Base-by-base conservation (phyloP, 2,329 filamentous ascomycete genomes). In the Colletotrichum sp. region DNA sequence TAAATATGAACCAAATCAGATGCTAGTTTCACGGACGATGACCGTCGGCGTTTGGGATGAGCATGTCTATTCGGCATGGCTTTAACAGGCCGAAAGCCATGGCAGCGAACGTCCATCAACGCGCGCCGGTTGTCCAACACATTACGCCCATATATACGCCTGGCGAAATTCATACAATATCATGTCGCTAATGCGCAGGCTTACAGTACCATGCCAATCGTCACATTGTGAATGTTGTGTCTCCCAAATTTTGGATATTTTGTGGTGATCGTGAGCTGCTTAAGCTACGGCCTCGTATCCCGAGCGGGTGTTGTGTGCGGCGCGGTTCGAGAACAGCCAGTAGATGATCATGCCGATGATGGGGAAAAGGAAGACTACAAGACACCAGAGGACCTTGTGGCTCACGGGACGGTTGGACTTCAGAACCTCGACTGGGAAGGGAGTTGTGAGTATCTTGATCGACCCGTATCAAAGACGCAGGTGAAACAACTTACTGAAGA, bases 351-450 rank as follows among this genome's bases (percentile, higher is more conserved):
- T 86, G 75, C 92, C 92, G 78, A 90, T 81, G 65, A 93, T 85
- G 6, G 92, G 92, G 85, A 93, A 93, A 77, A 93, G 83, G 86
- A 93, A 93, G 80, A 93, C 90, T 59, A 92, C 85, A 1, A 93
- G 85, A 65, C 87, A 90, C 92, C 92, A 93, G 34, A 93, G 84
- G 5, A 93, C 82, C 85, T 93, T 93, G 83, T 89, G 85, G 24
- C 85, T 82, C 24, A 88, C 84, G 6, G 91, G 88, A 75, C 92
- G 91, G 83, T 89, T 92, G 55, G 91, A 93, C 83, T 93, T 90
- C 73, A 93, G 84, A 78, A 93, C 89, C 84, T 93, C 92, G 79
- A 93, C 92, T 93, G 78, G 24, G 77, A 39, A 18, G 8, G 6
- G 6, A 8, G 21, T 74, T 16, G 26, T 69, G 57, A 13, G 44